phyloP scores from a whole-genome alignment of 2,329 filamentous ascomycete species.

The Alternaria sp. region DNA sequence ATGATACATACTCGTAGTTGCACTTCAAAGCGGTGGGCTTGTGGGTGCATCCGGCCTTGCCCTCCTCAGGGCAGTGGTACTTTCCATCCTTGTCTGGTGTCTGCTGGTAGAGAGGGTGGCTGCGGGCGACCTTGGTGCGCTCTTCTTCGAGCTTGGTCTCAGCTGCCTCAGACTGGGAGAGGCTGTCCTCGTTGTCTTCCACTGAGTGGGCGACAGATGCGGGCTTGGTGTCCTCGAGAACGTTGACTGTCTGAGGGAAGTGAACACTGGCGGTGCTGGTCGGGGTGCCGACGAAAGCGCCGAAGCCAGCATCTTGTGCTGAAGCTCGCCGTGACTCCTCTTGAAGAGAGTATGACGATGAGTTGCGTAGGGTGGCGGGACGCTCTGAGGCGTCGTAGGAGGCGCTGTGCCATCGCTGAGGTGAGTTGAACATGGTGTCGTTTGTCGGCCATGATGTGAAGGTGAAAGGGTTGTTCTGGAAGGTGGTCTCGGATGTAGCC shows the following conservation, averaged over 20 bases:
- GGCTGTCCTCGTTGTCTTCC: slow-evolving; percentile 37
- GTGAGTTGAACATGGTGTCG: slow-evolving; percentile 32
- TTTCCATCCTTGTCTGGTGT: slow-evolving; percentile 73
- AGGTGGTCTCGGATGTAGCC: slow-evolving; percentile 34
- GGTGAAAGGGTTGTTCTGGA: slow-evolving; percentile 33
- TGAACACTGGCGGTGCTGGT: slow-evolving; percentile 38
- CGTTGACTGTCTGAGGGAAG: slow-evolving; percentile 27
- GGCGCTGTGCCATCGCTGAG: slow-evolving; percentile 32
- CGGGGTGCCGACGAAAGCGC: slow-evolving; percentile 41
- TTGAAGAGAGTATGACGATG: slow-evolving; percentile 36
- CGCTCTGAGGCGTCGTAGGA: slow-evolving; percentile 30
- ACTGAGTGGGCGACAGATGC: slow-evolving; percentile 33
- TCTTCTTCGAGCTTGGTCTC: slow-evolving; percentile 47
- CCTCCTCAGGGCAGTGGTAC: slow-evolving; percentile 91
- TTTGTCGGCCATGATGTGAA: slow-evolving; percentile 34
- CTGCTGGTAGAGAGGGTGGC: slow-evolving; percentile 74
- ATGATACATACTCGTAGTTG: slow-evolving; percentile 86
- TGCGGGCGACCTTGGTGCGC: slow-evolving; percentile 50
- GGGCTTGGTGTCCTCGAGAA: slow-evolving; percentile 35
- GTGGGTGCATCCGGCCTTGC: slow-evolving; percentile 78
- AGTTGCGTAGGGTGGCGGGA: slow-evolving; percentile 27
- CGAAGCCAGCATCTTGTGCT: slow-evolving; percentile 31
- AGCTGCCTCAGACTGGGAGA: slow-evolving; percentile 36
- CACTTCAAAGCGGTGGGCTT: slow-evolving; percentile 96
- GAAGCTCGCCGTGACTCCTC: slow-evolving; percentile 33